Evolutionary conservation across 202 grass and related monocot genomes (phyloP), one percentile per base, ranked within the genome.

Genomic region (Digitaria exilis): DNA sequence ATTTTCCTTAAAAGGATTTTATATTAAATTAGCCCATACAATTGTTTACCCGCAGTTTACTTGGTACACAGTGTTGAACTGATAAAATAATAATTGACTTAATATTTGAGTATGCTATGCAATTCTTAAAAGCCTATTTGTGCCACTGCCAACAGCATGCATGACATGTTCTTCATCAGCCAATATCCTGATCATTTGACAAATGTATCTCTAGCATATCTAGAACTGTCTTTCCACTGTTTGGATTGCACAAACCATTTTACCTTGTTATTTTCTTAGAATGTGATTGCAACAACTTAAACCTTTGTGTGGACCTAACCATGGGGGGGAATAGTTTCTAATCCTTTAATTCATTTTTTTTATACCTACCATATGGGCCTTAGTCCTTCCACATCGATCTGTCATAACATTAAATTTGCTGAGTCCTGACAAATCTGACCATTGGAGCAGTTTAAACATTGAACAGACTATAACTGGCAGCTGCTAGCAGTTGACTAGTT

Each of bases 111-210:
- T 77, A 69, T 12, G 10, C 4, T 55, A 29, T 69, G 1, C 44
- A 83, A 5, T 45, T 75, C 10, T 67, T 43, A 66, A 63, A 51
- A 64, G 76, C 4, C 29, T 62, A 18, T 22, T 29, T 73, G 69
- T 76, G 37, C 37, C 6, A 39, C 37, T 7, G 59, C 12, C 16
- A 58, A 59, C 16, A 59, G 8, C 15, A 19, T 5, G 3, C 7
- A n/a, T 81, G 43, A 14, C 31, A 70, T 76, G 45, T 49, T 51
- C 42, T 26, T 54, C 48, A 57, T 7, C 13, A 44, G 65, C 44
- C 9, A 7, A 10, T 34, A 35, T 48, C 21, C 48, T n/a, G 18
- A 83, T 72, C 34, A 6, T 34, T 69, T 49, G 28, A 6, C 21
- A 5, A 42, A 30, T 57, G 1, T 69, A 13, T 71, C 11, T 26